Conservation (phyloP, 2,329 filamentous ascomycete species). For the Fusarium bulbicola region DNA sequence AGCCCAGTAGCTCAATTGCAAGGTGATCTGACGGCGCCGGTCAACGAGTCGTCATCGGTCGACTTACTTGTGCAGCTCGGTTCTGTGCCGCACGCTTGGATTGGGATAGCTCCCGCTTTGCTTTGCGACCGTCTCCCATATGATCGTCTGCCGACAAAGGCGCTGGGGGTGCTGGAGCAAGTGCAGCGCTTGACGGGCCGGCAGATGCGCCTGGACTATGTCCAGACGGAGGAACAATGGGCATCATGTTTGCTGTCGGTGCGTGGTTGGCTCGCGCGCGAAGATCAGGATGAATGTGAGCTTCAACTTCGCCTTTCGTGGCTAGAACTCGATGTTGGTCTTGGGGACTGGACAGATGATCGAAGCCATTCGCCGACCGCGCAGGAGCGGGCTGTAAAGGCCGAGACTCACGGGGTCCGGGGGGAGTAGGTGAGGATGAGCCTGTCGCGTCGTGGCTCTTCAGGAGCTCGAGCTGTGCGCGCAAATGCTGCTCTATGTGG, state of each 20-base stretch:
- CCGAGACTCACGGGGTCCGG: slow-evolving; percentile 44
- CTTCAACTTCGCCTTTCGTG: slow-evolving; percentile 52
- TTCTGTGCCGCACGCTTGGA: slow-evolving; percentile 98
- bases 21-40: not conserved
- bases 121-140: slow-evolving; percentile 71
- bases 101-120: slow-evolving; percentile 90
- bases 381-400: slow-evolving; percentile 44
- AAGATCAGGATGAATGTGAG: slow-evolving; percentile 60
- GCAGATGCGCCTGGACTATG: slow-evolving; percentile 45
- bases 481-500: slow-evolving; percentile 52
- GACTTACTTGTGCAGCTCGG: slow-evolving; percentile 88
- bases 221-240: slow-evolving; percentile 47
- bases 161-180: slow-evolving; percentile 46
- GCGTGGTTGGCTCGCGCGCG: slow-evolving; percentile 47
- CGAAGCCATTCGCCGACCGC: slow-evolving; percentile 58
- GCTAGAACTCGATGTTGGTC: slow-evolving; percentile 48
- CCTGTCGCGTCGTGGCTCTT: slow-evolving; percentile 51
- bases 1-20: slow-evolving; percentile 19
- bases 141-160: slow-evolving; percentile 41
- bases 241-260: slow-evolving; percentile 51
- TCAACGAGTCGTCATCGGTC: not conserved
- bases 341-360: slow-evolving; percentile 48
- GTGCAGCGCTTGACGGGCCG: slow-evolving; percentile 39
- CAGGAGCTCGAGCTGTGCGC: slow-evolving; percentile 56
- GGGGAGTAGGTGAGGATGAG: slow-evolving; percentile 43